Base-by-base conservation (phyloP, 306 rosid genomes). In the Lathyrus oleraceus region DNA sequence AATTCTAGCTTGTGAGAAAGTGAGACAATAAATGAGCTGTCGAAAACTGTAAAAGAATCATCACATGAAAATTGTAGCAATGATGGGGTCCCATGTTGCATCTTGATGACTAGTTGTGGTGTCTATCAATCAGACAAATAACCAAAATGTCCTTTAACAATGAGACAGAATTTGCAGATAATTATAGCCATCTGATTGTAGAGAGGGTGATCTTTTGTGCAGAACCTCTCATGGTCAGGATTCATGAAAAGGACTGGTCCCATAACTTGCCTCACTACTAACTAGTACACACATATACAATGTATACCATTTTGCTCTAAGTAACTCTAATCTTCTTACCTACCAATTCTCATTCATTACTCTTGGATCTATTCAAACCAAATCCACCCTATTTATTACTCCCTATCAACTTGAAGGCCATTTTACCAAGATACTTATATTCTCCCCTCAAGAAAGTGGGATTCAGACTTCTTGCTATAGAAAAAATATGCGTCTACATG, bases 91-190 rank as follows among this genome's bases (percentile, higher is more conserved):
- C 83, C 87, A 80, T 69, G 12, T 42, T 60, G 77, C 76, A 72
- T 42, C 47, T 59, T 28, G 42, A 61, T 81, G 77, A 73, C 38
- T 67, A 82, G 76, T 77, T 63, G 63, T 63, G 68, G 71, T 82
- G 73, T 82, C 89, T 61, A 72, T 78, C 11, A 19, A 73, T 35
- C 39, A 72, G 63, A 61, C 74, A 74, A 76, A 67, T 79, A 72
- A 73, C 72, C 80, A 80, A 62, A 70, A 79, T 86, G 91, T 86
- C 87, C 85, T 82, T 82, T 78, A 79, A 76, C 87, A 77, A 79
- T 62, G 81, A 82, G 83, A 82, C 81, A 81, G 77, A 82, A 74
- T 58, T 72, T 74, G 49, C 79, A 82, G 82, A 82, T 81, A 85
- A 79, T 75, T 62, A 65, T 86, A 81, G 60, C 82, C 69, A 76